Base-by-base conservation (phyloP, 73 alveolate species). In the Paramecium primaurelia region DNA sequence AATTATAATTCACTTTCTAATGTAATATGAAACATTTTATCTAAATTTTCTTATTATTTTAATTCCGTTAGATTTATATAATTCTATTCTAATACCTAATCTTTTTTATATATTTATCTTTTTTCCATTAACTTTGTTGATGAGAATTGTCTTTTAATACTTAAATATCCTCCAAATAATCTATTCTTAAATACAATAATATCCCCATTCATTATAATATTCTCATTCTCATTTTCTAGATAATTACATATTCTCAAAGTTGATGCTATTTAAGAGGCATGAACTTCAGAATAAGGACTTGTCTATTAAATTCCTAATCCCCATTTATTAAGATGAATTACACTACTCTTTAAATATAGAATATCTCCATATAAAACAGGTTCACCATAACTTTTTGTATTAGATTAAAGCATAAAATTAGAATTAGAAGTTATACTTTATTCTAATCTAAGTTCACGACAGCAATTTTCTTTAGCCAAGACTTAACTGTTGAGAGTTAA, bases 381-480 rank as follows among this genome's bases (percentile, higher is more conserved):
- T 37, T 75, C 88, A 1, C 88, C 88, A 34, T 36, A 36, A n/a
- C 47, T 38, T 75, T 75, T 75, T 32, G 88, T 42, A 36, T 75
- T 75, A 38, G 88, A 75, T 30, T 8, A 4, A 18, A 75, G 36
- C 88, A 38, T 75, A 38, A 75, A 75, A 20, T 30, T 38, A 36
- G 88, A 75, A 75, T 75, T 16, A 8, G 58, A 14, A 4, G n/a
- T 75, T 0, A 22, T 22, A 37, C 2, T 25, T 20, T 30, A 12
- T 75, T 75, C 88, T n/a, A 75, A 42, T 75, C 11, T 16, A 30
- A 75, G 59, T 75, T 75, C 88, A 12, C 88, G 16, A 7, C 88
- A 75, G 11, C 88, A 75, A n/a, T 75, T 75, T 75, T 75, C 58
- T 75, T 75, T 75, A 37, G 88, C 88, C 6, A 75, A 42, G 34